A percentile compares a stretch with the other conserved stretches of the same genome.
phyloP scores from a whole-genome alignment of 1,139 yeast genomes.

The Magnusiomyces magnusii region DNA sequence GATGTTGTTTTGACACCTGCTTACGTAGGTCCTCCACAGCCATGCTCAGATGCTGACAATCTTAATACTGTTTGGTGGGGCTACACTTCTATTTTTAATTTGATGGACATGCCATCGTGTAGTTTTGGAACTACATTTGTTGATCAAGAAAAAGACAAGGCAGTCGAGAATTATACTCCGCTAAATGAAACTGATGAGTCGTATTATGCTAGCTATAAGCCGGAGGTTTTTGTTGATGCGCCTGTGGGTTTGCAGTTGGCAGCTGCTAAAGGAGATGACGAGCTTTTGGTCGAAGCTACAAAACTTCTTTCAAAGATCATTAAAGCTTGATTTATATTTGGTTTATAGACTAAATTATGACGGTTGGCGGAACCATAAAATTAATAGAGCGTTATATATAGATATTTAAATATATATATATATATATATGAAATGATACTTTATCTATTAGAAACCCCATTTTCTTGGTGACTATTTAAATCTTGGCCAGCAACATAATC shows the following conservation, averaged over 20 bases:
- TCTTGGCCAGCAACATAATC: neutral
- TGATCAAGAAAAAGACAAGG: constrained; percentile 35
- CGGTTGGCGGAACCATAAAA: too few species aligned
- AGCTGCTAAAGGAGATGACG: constrained; percentile 38
- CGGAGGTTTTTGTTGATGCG: constrained; percentile 36
- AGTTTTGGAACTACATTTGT: constrained; percentile 47
- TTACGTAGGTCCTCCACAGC: constrained; percentile 65
- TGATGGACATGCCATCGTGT: constrained; percentile 46
- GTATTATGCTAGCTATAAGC: constrained; percentile 30
- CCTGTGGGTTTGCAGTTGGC: constrained; percentile 40
- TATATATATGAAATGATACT: neutral
- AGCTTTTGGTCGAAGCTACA: constrained; percentile 17
- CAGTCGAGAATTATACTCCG: constrained; percentile 27
- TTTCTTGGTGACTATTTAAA: neutral
- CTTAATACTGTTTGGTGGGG: constrained; percentile 68
- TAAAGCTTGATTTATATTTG: neutral
- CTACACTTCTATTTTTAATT: constrained; percentile 43
- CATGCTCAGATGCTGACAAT: constrained; percentile 30
- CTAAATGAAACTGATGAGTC: constrained; percentile 29
- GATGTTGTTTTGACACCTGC: constrained; percentile 66
- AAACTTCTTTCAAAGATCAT: constrained; percentile 1
- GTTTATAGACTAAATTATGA: too few species aligned
- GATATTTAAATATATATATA: too few species aligned
- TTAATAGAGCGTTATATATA: too few species aligned
- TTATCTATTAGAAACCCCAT: neutral